phyloP scores from a whole-genome alignment of 208 protist genomes.

The Crithidia expoeki region DNA sequence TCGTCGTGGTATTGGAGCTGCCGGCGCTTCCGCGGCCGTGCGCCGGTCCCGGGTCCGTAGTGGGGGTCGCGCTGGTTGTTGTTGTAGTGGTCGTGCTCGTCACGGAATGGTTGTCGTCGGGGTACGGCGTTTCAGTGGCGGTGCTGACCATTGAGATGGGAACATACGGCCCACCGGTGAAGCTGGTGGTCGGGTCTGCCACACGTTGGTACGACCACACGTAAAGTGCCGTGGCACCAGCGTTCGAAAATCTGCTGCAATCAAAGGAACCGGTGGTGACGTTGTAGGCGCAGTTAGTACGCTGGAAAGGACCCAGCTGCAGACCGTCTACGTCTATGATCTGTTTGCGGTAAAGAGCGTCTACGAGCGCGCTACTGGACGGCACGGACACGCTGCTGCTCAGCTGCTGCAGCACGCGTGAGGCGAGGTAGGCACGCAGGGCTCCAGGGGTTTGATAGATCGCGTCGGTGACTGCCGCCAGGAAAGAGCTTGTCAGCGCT shows the following conservation, averaged over 20 bases:
- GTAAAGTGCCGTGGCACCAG: constrained; percentile 3
- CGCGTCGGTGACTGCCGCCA: background rate
- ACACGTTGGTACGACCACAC: constrained; percentile 13
- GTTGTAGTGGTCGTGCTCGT: background rate
- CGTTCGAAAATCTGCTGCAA: constrained; percentile 16
- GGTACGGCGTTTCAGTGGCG: too few species aligned
- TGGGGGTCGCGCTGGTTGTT: too few species aligned
- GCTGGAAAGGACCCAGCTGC: constrained; percentile 18
- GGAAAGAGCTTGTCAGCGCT: background rate
- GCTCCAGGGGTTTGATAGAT: constrained; percentile 8
- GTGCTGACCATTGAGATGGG: too few species aligned
- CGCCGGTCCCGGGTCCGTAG: too few species aligned
- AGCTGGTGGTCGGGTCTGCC: background rate
- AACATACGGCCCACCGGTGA: constrained; percentile 7
- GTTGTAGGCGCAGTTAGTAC: constrained; percentile 7
- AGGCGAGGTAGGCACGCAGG: constrained; percentile 24
- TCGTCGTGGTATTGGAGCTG: too few species aligned
- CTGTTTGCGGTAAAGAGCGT: constrained; percentile 9
- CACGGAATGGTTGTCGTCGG: too few species aligned
- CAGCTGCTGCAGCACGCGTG: constrained; percentile 22
- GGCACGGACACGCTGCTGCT: constrained; percentile 1
- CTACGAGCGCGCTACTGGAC: background rate
- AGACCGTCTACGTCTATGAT: constrained; percentile 15
- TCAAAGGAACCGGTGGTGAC: background rate
- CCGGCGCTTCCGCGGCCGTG: too few species aligned